Base-by-base conservation (phyloP, 306 rosid genomes). In the Vigna trinervia region DNA sequence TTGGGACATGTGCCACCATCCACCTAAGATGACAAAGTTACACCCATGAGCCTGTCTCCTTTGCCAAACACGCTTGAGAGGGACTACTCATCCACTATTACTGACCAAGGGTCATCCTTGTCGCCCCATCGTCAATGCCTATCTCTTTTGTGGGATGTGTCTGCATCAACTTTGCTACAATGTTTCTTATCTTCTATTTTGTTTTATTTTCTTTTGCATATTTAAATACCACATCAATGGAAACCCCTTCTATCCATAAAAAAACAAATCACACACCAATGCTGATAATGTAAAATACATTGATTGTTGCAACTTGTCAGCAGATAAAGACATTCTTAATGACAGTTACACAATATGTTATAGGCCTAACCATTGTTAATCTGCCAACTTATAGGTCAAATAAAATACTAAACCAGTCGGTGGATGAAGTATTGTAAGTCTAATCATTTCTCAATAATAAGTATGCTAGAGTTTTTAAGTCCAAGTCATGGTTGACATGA, bases 41-140 rank as follows among this genome's bases (percentile, higher is more conserved):
- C 64, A 76, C 43, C 78, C 62, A 77, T 84, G 65, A 70, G n/a
- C 77, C 71, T 86, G 81, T 88, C 84, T 51, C 79, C 88, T 78
- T 73, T 78, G 84, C 80, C 81, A 81, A 86, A 81, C 87, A 60
- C 71, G 2, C 46, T 57, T 74, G 93, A 92, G 71, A 62, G 81
- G 47, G 90, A 90, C 90, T 80, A 38, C 50, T 76, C 89, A 90
- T 89, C 89, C 79, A 77, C 90, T 82, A 59, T 11, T 26, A 41
- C 78, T 51, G 10, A 38, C 12, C 47, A 67, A 81, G 84, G 87
- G 89, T 76, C 84, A 75, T 52, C 85, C 81, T 54, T 89, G 83
- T 86, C 75, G 72, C 80, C 53, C 26, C 28, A 28, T 63, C 10
- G 48, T 59, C 56, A 56, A 76, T 74, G 71, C 26, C 74, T 65